Base-by-base conservation (phyloP, 1,284 basidiomycete species). In the Papiliotrema fonsecae region DNA sequence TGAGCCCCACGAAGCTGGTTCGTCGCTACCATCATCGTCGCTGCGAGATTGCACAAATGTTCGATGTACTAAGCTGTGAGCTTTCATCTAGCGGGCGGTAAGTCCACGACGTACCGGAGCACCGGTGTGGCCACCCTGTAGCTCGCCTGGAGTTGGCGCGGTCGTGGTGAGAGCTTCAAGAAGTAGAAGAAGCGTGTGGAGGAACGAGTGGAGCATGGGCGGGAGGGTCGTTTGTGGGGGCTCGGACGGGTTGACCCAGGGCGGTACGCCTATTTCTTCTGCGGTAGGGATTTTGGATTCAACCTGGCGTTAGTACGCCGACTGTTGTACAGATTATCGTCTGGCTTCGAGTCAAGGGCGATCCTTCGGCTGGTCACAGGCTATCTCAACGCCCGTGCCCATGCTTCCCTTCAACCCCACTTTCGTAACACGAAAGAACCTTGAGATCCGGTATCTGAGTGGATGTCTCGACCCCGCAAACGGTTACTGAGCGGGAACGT, bases 1-100 rank as follows among this genome's bases (percentile, higher is more conserved):
- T 71, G 69, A 3, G 65, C 57, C 5, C 60, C 55, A 2, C 69
- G 53, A 3, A 67, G 58, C 53, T 68, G 64, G 43, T 72, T 72
- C 2, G 63, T 62, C 5, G 64, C 50, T 0, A 72, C 61, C 65
- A 72, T 72, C 64, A 72, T 68, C 2, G 57, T 68, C 13, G 68
- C 67, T 0, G 67, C 60, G 9, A 72, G 50, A 48, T 72, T 70
- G 1, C 57, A 61, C 35, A 72, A 39, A 47, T 72, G 70, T 54
- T 70, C 67, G 21, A 72, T 64, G 41, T 70, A 72, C 70, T 70
- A 52, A 16, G n/a, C 6, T 1, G 22, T 42, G 24, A 36, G 9
- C 18, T 28, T 47, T 22, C n/a, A n/a, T 4, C 6, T 4, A n/a
- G 7, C 2, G 22, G 27, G 7, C 21, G 19, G 7, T 10, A 24